Percentiles rank a stretch among this genome's conserved stretches.
Conservation (phyloP, 75 land plant genomes). For the Cunninghamia lanceolata region DNA sequence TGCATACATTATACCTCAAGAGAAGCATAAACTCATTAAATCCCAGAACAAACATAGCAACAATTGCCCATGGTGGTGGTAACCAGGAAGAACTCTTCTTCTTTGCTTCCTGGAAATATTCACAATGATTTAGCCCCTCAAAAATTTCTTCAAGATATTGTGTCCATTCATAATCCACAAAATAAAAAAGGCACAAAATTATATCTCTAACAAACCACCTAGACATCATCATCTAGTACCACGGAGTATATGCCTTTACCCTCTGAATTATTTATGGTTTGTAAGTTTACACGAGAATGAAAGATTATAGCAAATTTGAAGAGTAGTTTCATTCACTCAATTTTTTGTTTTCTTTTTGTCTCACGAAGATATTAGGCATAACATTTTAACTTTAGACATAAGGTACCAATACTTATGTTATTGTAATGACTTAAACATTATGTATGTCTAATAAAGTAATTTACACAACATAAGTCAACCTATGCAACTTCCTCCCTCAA, state of each 20-base stretch:
- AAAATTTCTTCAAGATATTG: neutral
- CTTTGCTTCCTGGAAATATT: slow-evolving; percentile 47
- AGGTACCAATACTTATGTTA: too few relatives aligned
- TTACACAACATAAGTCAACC: too few relatives aligned
- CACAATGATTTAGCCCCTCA: neutral
- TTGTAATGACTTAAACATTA: too few relatives aligned
- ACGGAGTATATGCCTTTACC: neutral
- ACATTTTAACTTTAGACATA: too few relatives aligned
- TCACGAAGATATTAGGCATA: too few relatives aligned
- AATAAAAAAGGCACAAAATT: neutral
- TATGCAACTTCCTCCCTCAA: too few relatives aligned
- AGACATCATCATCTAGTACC: neutral
- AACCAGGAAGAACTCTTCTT: slow-evolving; percentile 43
- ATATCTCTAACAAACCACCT: neutral
- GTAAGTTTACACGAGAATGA: neutral
- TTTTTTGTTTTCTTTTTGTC: neutral
- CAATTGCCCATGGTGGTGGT: slow-evolving; percentile 74
- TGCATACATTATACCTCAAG: slow-evolving; percentile 32
- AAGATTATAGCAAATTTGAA: neutral
- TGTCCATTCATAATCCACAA: neutral
- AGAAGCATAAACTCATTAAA: slow-evolving; percentile 76
- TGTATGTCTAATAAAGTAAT: too few relatives aligned
- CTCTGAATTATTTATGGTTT: neutral
- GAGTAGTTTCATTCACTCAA: neutral
- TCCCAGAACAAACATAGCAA: slow-evolving; percentile 55